Conservation (phyloP, 2,329 filamentous ascomycete species). For the Cryphonectria parasitica region DNA sequence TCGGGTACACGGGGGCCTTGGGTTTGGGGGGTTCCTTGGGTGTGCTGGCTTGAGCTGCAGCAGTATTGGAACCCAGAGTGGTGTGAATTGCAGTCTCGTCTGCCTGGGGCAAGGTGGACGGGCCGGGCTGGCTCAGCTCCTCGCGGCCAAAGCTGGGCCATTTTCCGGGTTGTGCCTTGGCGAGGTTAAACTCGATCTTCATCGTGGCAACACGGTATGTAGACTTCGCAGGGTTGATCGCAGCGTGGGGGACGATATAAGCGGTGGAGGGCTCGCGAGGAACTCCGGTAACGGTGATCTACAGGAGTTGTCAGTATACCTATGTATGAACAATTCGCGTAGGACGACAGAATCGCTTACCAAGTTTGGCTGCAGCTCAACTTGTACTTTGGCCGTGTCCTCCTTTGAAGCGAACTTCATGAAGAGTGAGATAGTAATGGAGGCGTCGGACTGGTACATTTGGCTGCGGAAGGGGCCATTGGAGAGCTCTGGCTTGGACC, state of each 20-base stretch:
- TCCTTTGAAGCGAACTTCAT: slow-evolving; percentile 43
- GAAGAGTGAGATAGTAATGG: slow-evolving; percentile 44
- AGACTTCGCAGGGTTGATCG: slow-evolving; percentile 33
- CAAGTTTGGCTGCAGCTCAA: slow-evolving; percentile 23
- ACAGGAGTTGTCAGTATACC: neutral
- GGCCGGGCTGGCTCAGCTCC: slow-evolving; percentile 23
- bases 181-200: slow-evolving; percentile 41
- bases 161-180: slow-evolving; percentile 37
- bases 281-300: slow-evolving; percentile 19
- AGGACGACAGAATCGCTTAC: neutral
- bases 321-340: neutral
- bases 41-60: neutral
- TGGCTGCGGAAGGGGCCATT: slow-evolving; percentile 40
- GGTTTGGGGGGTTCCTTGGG: slow-evolving; percentile 6
- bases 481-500: slow-evolving; percentile 7
- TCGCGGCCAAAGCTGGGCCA: slow-evolving; percentile 40
- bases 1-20: slow-evolving; percentile 70
- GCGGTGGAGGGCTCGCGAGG: slow-evolving; percentile 16
- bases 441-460: slow-evolving; percentile 46
- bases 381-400: slow-evolving; percentile 32
- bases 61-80: neutral
- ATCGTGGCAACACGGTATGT: slow-evolving; percentile 36
- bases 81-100: neutral
- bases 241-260: slow-evolving; percentile 32
- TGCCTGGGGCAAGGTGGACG: slow-evolving; percentile 1